Base-by-base conservation (phyloP, 1,284 basidiomycete species). In the Cyathus olla region DNA sequence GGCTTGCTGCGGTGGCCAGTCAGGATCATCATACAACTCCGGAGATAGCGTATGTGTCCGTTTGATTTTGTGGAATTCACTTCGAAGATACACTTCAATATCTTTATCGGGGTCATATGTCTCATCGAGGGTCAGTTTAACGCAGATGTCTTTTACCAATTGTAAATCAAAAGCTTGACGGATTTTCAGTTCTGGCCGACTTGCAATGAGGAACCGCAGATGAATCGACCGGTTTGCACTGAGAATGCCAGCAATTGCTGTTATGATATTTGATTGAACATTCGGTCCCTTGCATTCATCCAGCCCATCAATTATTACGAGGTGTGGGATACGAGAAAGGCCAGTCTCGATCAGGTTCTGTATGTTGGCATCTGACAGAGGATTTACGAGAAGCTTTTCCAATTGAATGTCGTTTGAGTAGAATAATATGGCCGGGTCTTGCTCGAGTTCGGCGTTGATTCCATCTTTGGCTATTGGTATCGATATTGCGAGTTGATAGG, bases 111-210 rank as follows among this genome's bases (percentile, higher is more conserved):
- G 39, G 5, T 57, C 24, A 31, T 57, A 60, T 5, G 17, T 21
- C 13, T 57, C 35, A 31, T 63, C 55, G 6, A 63, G 26, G 9
- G 29, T 50, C 5, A 63, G 29, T 9, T 10, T 15, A 28, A 50
- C 29, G 3, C 49, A 53, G 24, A n/a, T 21, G 24, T 51, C 22
- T 4, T 49, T 21, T 8, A 59, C 15, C 8, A 59, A 22, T 17
- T 49, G 57, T n/a, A 21, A 26, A 19, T 26, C n/a, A n/a, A 11
- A 47, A 15, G 21, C 24, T 3, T 26, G 24, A 3, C 27, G 9
- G 17, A 64, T 61, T 10, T 44, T 40, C 46, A 49, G 53, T 28
- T 64, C 63, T 2, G 63, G 56, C 3, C 63, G 60, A 27, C 63
- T 64, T 3, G 54, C 54, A 11, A 64, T 47, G 26, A 64, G 49